Conservation (phyloP, 164 flowering plant genomes). For the Stephania yunnanensis region DNA sequence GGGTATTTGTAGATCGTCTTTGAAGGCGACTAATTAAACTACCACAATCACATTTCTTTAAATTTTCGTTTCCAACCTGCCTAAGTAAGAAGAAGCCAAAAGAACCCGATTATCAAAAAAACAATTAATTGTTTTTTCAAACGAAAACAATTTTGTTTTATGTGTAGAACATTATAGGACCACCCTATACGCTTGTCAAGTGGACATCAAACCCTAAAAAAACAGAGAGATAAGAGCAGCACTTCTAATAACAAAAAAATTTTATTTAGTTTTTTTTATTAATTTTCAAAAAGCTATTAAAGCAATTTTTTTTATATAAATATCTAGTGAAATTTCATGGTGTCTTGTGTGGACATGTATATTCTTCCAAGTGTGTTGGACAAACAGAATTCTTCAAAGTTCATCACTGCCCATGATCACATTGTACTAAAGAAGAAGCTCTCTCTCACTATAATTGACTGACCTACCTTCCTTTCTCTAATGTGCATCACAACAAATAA, state of each 20-base stretch:
- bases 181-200: neutral
- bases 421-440: neutral
- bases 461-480: neutral
- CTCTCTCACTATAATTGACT: neutral
- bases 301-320: too few relatives aligned
- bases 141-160: too few relatives aligned
- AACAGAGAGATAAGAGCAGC: neutral
- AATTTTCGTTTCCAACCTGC: too few relatives aligned
- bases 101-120: too few relatives aligned
- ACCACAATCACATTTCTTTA: too few relatives aligned
- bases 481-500: neutral
- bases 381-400: neutral
- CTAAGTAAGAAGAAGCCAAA: too few relatives aligned
- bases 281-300: too few relatives aligned
- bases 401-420: constrained; percentile 3
- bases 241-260: neutral
- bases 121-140: too few relatives aligned
- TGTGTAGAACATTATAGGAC: neutral
- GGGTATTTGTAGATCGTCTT: too few relatives aligned
- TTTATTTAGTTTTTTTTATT: too few relatives aligned
- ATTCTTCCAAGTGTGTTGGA: constrained; percentile 2
- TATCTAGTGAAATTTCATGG: neutral
- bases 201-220: neutral
- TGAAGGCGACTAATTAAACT: too few relatives aligned
- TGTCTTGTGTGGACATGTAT: neutral